Conservation (phyloP, 192 early-diverging fungal genomes). For the Radiomyces spectabilis region DNA sequence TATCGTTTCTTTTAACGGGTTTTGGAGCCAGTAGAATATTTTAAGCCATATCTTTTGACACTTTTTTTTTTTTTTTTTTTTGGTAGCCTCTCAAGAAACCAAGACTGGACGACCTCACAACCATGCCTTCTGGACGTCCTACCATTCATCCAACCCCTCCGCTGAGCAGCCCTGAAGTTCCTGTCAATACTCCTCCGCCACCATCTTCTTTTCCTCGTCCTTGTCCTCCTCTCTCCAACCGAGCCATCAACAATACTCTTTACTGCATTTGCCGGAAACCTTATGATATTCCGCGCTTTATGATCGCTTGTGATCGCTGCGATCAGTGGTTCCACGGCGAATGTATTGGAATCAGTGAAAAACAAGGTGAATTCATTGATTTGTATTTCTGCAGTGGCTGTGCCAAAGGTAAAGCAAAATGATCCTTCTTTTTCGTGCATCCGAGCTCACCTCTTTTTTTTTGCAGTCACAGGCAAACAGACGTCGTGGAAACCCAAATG, state of each 20-base stretch:
- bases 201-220: too few relatives aligned
- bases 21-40: too few relatives aligned
- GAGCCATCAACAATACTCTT: constrained; percentile 3
- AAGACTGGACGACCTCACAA: too few relatives aligned
- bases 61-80: not conserved
- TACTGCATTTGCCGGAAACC: constrained; percentile 56
- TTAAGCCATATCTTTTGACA: too few relatives aligned
- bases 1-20: too few relatives aligned
- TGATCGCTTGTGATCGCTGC: constrained; percentile 71
- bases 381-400: constrained; percentile 60
- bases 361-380: constrained; percentile 46
- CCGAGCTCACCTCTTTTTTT: constrained; percentile 1
- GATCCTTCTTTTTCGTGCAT: not conserved
- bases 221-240: too few relatives aligned
- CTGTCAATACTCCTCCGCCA: not conserved
- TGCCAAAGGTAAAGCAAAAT: constrained; percentile 2
- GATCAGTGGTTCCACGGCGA: constrained; percentile 70
- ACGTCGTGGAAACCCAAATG: constrained; percentile 39
- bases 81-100: not conserved
- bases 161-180: not conserved
- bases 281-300: constrained; percentile 46
- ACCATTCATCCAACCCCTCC: not conserved
- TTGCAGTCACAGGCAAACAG: constrained; percentile 31
- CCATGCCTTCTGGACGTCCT: too few relatives aligned
- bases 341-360: constrained; percentile 55